A percentile compares a stretch with the other conserved stretches of the same genome.
Conservation (phyloP, 2,329 filamentous ascomycete genomes). For the Aspergillus sp. region DNA sequence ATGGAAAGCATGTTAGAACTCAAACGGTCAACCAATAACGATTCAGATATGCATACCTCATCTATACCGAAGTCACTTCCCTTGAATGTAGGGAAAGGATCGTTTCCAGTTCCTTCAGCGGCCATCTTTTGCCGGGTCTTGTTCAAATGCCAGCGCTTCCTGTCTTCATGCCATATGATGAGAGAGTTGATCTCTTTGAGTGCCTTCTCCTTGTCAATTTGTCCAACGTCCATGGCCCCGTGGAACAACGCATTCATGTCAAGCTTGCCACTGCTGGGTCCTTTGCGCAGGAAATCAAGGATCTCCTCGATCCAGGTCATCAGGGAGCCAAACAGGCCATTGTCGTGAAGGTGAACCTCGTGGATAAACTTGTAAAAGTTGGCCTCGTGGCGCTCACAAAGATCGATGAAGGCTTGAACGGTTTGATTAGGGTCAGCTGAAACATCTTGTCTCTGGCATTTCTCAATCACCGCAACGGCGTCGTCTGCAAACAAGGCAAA, state of each 20-base stretch:
- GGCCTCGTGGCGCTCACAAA: conserved; percentile 89
- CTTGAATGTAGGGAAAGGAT: conserved; percentile 60
- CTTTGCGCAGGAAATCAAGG: conserved; percentile 83
- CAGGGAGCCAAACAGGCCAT: conserved; percentile 89
- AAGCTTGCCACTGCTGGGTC: conserved; percentile 75
- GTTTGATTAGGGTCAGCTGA: conserved; percentile 97
- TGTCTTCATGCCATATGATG: conserved; percentile 88
- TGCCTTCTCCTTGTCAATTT: conserved; percentile 67
- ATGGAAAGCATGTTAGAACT: too few species aligned
- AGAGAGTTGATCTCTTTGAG: conserved; percentile 77
- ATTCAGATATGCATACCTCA: conserved; percentile 47
- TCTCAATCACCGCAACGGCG: conserved; percentile 74
- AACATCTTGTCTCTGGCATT: conserved; percentile 68
- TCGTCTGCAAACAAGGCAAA: conserved; percentile 92
- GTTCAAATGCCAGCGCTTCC: conserved; percentile 97
- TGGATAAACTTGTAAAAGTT: conserved; percentile 99
- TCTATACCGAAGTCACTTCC: conserved; percentile 87
- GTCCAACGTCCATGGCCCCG: conserved; percentile 63
- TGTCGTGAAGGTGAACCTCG: conserved; percentile 94
- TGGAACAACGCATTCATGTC: conserved; percentile 94
- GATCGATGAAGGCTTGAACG: conserved; percentile 94
- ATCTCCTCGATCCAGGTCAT: conserved; percentile 98
- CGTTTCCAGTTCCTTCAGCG: conserved; percentile 59
- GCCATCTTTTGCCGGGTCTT: conserved; percentile 99
- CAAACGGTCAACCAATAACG: too few species aligned